These are phyloP conservation scores for Globisporangium paddicum DNA, from an alignment of 352 stramenopile species.

Conservation along the genomic window DNA sequence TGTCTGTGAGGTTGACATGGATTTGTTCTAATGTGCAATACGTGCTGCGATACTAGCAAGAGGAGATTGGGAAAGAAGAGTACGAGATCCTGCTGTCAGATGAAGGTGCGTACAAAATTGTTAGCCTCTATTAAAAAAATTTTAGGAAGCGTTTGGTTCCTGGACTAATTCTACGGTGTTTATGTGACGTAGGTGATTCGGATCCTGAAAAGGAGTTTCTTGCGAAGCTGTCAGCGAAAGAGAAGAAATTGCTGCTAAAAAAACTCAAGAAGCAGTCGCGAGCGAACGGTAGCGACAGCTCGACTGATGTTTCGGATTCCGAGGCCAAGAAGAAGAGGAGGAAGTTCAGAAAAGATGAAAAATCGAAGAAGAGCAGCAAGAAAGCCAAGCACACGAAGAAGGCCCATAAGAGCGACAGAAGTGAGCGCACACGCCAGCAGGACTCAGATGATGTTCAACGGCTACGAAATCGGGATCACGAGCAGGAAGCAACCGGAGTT, in stretches of 20 bases:
- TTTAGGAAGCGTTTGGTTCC: neutral
- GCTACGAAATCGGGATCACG: neutral
- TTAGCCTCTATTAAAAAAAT: too few relatives aligned
- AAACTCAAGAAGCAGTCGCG: constrained; percentile 38
- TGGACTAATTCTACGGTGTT: neutral
- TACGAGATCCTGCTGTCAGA: constrained; percentile 73
- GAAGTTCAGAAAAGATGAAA: constrained; percentile 8
- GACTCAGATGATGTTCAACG: neutral
- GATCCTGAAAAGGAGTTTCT: constrained; percentile 48
- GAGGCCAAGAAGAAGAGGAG: constrained; percentile 20
- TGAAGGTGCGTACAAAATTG: too few relatives aligned
- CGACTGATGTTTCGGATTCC: constrained; percentile 20
- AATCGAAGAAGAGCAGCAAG: constrained; percentile 14
- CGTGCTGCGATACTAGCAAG: constrained; percentile 14
- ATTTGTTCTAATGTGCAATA: too few relatives aligned
- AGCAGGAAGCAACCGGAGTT: neutral
- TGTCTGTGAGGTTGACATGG: too few relatives aligned
- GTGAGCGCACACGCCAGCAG: neutral
- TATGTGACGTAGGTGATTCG: constrained; percentile 13
- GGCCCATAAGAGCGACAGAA: neutral
- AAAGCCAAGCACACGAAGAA: neutral
- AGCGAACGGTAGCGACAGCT: constrained; percentile 3
- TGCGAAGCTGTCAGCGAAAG: constrained; percentile 52
- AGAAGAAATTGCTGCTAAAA: constrained; percentile 59
- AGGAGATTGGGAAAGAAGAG: constrained; percentile 21